Evolutionary conservation across 2,329 filamentous ascomycete genomes (phyloP), one percentile per base, ranked within the genome.

Genomic region (Paracamarosporium sp.): DNA sequence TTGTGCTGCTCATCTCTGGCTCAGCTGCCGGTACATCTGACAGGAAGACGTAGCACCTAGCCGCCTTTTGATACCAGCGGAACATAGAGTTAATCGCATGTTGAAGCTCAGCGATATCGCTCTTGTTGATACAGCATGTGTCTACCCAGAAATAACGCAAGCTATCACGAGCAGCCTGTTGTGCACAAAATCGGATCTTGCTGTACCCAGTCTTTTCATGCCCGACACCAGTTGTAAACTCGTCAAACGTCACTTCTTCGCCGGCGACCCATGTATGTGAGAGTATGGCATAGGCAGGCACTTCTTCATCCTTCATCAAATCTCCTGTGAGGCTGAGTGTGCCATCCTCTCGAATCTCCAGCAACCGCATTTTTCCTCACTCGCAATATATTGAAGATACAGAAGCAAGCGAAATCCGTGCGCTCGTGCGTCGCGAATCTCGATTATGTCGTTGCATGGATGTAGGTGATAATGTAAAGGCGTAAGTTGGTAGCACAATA

Each of bases 161-260:
- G 38, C 50, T 27, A 45, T 53, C 38, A 41, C 24, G 38, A 4
- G 45, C 15, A 36, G 50, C 40, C n/a, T 60, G 53, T 55, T 47
- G 27, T 50, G 27, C 31, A 40, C 53, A 69, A 36, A 53, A 53
- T 2, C 38, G 38, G 40, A 53, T 53, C 38, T 53, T 53, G 5
- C 35, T 45, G 25, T 53, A 53, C 30, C 50, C 38, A 33, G 36
- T 17, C 47, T 51, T 40, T 13, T 36, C 13, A 38, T 53, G 17
- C 31, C 38, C 50, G 9, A 20, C 25, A 7, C 28, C 28, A 27
- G 25, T 30, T 4, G n/a, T 45, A 22, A 53, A 53, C 25, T 53
- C 38, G 25, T 53, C 28, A 45, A 53, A 53, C 22, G 50, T 45
- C 25, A 53, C 38, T 28, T 53, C 38, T 53, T 45, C n/a, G 25